Conservation (phyloP, 768 basidiomycete genomes). For the Heimioporus sp. region DNA sequence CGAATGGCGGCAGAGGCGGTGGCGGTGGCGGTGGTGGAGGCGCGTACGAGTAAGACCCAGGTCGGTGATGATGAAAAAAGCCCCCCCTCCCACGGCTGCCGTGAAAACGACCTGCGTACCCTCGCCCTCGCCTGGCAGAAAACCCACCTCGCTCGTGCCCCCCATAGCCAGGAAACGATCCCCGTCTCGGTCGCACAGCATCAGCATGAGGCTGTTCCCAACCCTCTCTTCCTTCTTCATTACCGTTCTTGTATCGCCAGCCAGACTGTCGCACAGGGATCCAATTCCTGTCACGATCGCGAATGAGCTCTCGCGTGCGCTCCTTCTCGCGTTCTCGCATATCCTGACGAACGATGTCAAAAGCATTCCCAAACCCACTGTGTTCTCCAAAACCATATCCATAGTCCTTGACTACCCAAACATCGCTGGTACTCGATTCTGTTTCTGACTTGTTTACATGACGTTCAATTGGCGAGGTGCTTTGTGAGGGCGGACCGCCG, state of each 20-base stretch:
- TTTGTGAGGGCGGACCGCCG: background rate
- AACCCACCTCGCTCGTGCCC: conserved; percentile 34
- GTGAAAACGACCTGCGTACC: conserved; percentile 37
- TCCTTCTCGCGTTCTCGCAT: conserved; percentile 28
- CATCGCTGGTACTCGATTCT: conserved; percentile 29
- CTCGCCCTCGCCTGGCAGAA: conserved; percentile 34
- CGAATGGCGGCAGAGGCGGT: conserved; percentile 21
- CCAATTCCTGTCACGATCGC: conserved; percentile 20
- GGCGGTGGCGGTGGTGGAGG: conserved; percentile 24
- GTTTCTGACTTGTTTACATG: conserved; percentile 11
- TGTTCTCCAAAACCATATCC: conserved; percentile 62
- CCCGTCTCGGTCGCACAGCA: conserved; percentile 31
- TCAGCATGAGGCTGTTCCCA: conserved; percentile 24
- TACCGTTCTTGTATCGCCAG: conserved; percentile 26
- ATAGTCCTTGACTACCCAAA: conserved; percentile 58
- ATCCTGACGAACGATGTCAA: conserved; percentile 27
- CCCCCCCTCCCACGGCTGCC: conserved; percentile 35
- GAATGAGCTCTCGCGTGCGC: conserved; percentile 6
- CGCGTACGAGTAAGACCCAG: conserved; percentile 31
- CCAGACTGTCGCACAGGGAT: conserved; percentile 13
- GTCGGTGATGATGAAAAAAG: conserved; percentile 33
- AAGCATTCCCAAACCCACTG: conserved; percentile 36
- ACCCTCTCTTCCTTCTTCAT: conserved; percentile 20
- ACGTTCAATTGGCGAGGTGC: background rate
- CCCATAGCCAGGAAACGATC: conserved; percentile 31